phyloP scores from a whole-genome alignment of 2,329 filamentous ascomycete species.

The Penicillium decumbens region DNA sequence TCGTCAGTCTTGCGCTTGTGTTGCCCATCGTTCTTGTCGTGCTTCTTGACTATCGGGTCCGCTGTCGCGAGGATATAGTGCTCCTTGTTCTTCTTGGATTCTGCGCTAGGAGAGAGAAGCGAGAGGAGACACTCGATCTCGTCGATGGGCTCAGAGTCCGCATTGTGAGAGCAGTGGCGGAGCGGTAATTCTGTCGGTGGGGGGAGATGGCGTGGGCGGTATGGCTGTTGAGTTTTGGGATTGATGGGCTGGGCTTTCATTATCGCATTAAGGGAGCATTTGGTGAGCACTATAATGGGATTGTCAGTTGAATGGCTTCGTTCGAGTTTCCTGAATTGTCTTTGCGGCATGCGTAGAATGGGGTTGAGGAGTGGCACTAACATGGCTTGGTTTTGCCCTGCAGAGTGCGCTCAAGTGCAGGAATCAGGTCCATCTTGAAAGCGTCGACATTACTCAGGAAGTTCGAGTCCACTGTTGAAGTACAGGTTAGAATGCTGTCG shows the following conservation, averaged over 20 bases:
- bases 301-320: slow-evolving; percentile 6
- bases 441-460: slow-evolving; percentile 75
- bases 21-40: slow-evolving; percentile 25
- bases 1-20: slow-evolving; percentile 33
- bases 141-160: slow-evolving; percentile 40
- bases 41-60: slow-evolving; percentile 30
- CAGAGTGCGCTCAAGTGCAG: slow-evolving; percentile 72
- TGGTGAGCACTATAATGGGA: slow-evolving; percentile 66
- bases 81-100: slow-evolving; percentile 45
- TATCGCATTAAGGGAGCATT: slow-evolving; percentile 50
- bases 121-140: slow-evolving; percentile 45
- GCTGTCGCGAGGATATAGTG: slow-evolving; percentile 47
- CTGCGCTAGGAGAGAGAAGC: slow-evolving; percentile 37
- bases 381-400: slow-evolving; percentile 81
- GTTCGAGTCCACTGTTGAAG: slow-evolving; percentile 66
- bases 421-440: slow-evolving; percentile 85
- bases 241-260: slow-evolving; percentile 39
- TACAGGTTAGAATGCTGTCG: slow-evolving; percentile 15
- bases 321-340: neutral
- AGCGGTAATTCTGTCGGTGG: slow-evolving; percentile 44
- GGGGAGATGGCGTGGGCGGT: slow-evolving; percentile 42
- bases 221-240: slow-evolving; percentile 37
- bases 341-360: neutral
- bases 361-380: slow-evolving; percentile 40
- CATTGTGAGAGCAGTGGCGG: slow-evolving; percentile 47